Percentiles rank a stretch among this genome's conserved stretches.
Conservation (phyloP, 441 rosid genomes). For the Capsella rubella region DNA sequence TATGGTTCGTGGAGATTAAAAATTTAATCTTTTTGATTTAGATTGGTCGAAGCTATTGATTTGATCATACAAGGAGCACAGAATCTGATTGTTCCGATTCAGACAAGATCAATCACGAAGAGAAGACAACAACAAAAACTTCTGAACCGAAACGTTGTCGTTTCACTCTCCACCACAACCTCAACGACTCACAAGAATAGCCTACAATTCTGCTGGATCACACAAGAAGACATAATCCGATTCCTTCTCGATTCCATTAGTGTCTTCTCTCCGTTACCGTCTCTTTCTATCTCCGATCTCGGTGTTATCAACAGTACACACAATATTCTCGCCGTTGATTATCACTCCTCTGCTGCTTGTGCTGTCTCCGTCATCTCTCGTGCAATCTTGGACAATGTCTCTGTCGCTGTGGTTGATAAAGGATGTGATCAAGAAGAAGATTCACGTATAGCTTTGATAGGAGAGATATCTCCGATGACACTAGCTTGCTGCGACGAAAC, state of each 20-base stretch:
- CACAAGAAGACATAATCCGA: conserved; percentile 87
- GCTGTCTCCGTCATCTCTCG: conserved; percentile 57
- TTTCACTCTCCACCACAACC: conserved; percentile 30
- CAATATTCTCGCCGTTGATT: conserved; percentile 54
- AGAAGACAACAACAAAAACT: conserved; percentile 60
- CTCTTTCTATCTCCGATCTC: conserved; percentile 68
- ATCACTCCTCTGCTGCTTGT: conserved; percentile 73
- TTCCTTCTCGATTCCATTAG: conserved; percentile 84
- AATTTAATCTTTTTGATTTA: conserved; percentile 28
- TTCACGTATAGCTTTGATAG: conserved; percentile 48
- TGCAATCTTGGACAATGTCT: conserved; percentile 62
- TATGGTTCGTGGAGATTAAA: neutral
- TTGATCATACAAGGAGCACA: conserved; percentile 84
- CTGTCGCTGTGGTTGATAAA: conserved; percentile 76
- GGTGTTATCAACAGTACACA: conserved; percentile 59
- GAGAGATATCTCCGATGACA: conserved; percentile 84
- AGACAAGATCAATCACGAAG: conserved; percentile 50
- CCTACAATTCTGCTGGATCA: conserved; percentile 86
- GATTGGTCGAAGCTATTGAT: conserved; percentile 83
- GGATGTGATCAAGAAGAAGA: conserved; percentile 51
- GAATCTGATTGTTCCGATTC: conserved; percentile 82
- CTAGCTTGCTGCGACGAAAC: conserved; percentile 84
- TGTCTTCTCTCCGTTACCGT: conserved; percentile 73
- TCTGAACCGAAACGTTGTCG: conserved; percentile 46
- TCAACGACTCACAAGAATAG: conserved; percentile 52